Base-by-base conservation (phyloP, 805 yeast species). In the Jamesozyma hellenica region DNA sequence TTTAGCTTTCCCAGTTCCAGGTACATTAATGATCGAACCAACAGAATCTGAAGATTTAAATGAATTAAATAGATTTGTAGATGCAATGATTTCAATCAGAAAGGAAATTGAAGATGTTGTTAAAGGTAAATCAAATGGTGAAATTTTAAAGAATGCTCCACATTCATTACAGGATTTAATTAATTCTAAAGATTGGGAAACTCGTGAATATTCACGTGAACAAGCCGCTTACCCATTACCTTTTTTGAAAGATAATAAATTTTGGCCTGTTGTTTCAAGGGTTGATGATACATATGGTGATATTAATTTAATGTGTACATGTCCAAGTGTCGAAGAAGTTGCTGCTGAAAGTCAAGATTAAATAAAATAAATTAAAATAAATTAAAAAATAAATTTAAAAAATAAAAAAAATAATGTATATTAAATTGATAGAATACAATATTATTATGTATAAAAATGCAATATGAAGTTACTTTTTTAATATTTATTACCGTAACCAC, bases 1-100 rank as follows among this genome's bases (percentile, higher is more conserved):
- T 19, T 79, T 92, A 84, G 92, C 97, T 2, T 92, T 92, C 84
- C 98, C 98, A 9, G 94, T 92, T 38, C 90, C 96, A 4, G 95
- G 94, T 46, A 92, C 98, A 2, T 72, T 92, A 52, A 92, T 92
- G 98, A 77, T 92, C 47, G 98, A 92, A 67, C 98, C 98, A 43
- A 92, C 98, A 3, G 98, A 92, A 66, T 80, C 92, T 15, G 98
- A 92, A 66, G 77, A 86, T 56, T 65, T 81, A 54, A 83, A 71
- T 41, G 98, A 92, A 65, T 70, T 92, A 45, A 90, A 92, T 63
- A 74, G 96, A 55, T 90, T 92, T 64, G 79, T 87, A 41, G 87
- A 86, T 47, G 75, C 97, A 1, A 72, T 92, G 71, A 76, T 92
- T 44, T 62, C 85, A 4, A 92, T 92, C 45, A 78, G 88, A 56